A percentile compares a stretch with the other conserved stretches of the same genome.
phyloP scores from a whole-genome alignment of 805 yeast species.

The Metschnikowia kofuensis region DNA sequence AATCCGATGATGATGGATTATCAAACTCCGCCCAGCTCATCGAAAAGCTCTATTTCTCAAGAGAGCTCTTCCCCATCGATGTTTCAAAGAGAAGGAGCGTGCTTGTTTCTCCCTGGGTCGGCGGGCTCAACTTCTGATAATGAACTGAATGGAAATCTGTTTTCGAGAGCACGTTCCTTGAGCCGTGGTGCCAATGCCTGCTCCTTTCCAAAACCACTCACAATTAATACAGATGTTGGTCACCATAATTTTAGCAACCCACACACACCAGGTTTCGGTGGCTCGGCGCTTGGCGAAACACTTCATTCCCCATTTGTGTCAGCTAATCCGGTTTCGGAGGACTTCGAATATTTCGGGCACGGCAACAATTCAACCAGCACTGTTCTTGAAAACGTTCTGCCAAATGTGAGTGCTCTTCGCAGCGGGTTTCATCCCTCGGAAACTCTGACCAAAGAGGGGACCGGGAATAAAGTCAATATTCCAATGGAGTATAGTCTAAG shows the following conservation, averaged over 20 bases:
- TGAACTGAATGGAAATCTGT: conserved; percentile 28
- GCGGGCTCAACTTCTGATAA: conserved; percentile 20
- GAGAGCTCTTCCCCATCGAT: conserved; percentile 17
- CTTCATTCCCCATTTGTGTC: conserved; percentile 44
- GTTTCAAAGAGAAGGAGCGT: conserved; percentile 1
- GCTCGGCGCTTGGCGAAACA: conserved; percentile 12
- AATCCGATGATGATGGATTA: conserved; percentile 41
- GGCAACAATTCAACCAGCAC: conserved; percentile 12
- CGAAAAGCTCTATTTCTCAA: conserved; percentile 29
- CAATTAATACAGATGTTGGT: conserved; percentile 35
- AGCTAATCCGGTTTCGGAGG: conserved; percentile 36
- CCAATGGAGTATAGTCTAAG: conserved; percentile 36
- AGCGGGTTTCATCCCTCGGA: conserved; percentile 12
- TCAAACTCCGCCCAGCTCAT: conserved; percentile 38
- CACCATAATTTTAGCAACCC: conserved; percentile 1
- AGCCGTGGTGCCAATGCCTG: conserved; percentile 20
- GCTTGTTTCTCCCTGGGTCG: conserved; percentile 3
- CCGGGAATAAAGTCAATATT: conserved; percentile 23
- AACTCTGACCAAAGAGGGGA: conserved; percentile 12
- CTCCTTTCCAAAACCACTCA: conserved; percentile 33
- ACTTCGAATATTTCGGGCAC: conserved; percentile 27
- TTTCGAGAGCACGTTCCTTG: conserved; percentile 13
- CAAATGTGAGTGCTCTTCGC: conserved; percentile 13
- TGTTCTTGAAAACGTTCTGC: conserved; percentile 11
- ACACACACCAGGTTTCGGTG: conserved; percentile 4